phyloP scores from a whole-genome alignment of 2,329 filamentous ascomycete species.

The Uncinocarpus reesii region DNA sequence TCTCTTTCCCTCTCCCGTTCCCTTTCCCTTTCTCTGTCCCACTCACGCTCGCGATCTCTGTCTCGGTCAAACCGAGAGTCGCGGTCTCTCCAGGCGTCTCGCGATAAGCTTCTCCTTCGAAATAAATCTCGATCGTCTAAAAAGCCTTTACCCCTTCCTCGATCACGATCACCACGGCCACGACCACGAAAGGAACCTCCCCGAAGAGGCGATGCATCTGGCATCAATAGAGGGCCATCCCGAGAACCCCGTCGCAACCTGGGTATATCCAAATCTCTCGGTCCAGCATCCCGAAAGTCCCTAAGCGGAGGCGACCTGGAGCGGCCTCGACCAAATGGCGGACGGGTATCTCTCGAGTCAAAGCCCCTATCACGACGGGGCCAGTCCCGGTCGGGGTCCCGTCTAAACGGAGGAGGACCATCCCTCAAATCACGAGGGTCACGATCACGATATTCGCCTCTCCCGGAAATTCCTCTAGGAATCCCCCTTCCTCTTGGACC shows the following conservation, averaged over 20 bases:
- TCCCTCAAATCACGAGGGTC: slow-evolving; percentile 24
- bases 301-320: slow-evolving; percentile 34
- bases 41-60: slow-evolving; percentile 25
- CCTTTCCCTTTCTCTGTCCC: slow-evolving; percentile 20
- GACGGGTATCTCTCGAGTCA: slow-evolving; percentile 35
- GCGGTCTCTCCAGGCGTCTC: slow-evolving; percentile 37
- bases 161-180: slow-evolving; percentile 36
- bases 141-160: slow-evolving; percentile 35
- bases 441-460: slow-evolving; percentile 50
- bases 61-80: slow-evolving; percentile 22
- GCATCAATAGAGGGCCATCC: slow-evolving; percentile 32
- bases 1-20: slow-evolving; percentile 12
- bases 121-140: slow-evolving; percentile 36
- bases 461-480: slow-evolving; percentile 47
- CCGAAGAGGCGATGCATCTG: slow-evolving; percentile 31
- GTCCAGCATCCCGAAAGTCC: slow-evolving; percentile 32
- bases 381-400: slow-evolving; percentile 38
- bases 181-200: slow-evolving; percentile 34
- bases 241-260: slow-evolving; percentile 37
- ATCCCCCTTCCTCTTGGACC: slow-evolving; percentile 55
- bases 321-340: slow-evolving; percentile 38
- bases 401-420: slow-evolving; percentile 32
- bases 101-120: slow-evolving; percentile 36
- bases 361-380: slow-evolving; percentile 40
- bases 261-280: slow-evolving; percentile 31